phyloP scores from a whole-genome alignment of 495 filamentous ascomycete genomes.

The Aeminium ludgeri region DNA sequence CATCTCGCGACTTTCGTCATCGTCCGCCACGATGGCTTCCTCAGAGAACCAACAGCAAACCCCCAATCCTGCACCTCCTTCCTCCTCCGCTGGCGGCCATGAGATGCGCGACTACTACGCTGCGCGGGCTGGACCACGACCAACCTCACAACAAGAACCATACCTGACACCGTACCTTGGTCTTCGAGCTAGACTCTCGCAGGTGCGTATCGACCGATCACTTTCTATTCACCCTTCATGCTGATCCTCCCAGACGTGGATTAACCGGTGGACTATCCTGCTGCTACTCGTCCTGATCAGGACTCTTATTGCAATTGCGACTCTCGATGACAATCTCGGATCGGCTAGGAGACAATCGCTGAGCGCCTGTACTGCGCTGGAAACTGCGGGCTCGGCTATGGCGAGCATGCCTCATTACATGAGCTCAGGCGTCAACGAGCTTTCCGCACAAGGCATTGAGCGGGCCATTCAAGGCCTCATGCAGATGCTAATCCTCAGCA shows the following conservation, averaged over 20 bases:
- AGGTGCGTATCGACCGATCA: slow-evolving; percentile 25
- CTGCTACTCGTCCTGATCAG: slow-evolving; percentile 69
- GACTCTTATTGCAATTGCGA: slow-evolving; percentile 53
- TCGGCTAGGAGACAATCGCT: slow-evolving; percentile 66
- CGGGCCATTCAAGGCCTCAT: slow-evolving; percentile 60
- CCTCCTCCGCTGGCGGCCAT: slow-evolving; percentile 37
- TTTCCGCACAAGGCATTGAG: slow-evolving; percentile 62
- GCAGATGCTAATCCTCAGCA: slow-evolving; percentile 52
- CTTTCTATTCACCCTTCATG: no score
- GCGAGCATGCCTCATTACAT: slow-evolving; percentile 95
- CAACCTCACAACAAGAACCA: slow-evolving; percentile 34
- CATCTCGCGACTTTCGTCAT: slow-evolving; percentile 17
- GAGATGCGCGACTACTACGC: slow-evolving; percentile 38
- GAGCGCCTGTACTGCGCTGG: slow-evolving; percentile 77
- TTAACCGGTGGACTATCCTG: slow-evolving; percentile 93
- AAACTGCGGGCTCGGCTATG: slow-evolving; percentile 86
- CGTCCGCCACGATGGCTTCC: slow-evolving; percentile 23
- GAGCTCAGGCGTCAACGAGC: slow-evolving; percentile 67
- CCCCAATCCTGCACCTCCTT: slow-evolving; percentile 31
- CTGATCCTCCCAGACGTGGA: slow-evolving; percentile 34
- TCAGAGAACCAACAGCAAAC: slow-evolving; percentile 30
- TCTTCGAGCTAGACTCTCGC: slow-evolving; percentile 72
- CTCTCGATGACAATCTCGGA: slow-evolving; percentile 52
- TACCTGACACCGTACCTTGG: slow-evolving; percentile 84
- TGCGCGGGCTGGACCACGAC: slow-evolving; percentile 29